A percentile compares a stretch with the other conserved stretches of the same genome.
Evolutionary conservation across 345 rosid species (phyloP).

Genomic region (Ricinus communis): DNA sequence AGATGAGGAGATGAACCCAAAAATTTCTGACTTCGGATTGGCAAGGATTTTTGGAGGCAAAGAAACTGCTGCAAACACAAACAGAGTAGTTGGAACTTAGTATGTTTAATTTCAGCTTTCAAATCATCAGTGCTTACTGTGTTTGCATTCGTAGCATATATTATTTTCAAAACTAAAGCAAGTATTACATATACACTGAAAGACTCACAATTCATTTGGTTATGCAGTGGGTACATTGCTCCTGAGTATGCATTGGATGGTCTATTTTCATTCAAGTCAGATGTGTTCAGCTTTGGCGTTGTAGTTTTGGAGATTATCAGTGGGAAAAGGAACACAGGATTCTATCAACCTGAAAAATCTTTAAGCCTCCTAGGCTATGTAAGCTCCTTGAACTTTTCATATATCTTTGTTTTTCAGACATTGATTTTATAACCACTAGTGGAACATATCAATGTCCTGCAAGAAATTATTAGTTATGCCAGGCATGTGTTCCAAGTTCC

Average conservation of each 20-base stretch:
- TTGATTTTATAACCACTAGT: too few relatives aligned
- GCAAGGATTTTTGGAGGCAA: slow-evolving; percentile 26
- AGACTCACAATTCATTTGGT: too few relatives aligned
- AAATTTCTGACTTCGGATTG: slow-evolving; percentile 32
- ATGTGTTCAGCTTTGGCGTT: slow-evolving; percentile 28
- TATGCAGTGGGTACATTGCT: slow-evolving; percentile 26
- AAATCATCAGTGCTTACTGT: not conserved
- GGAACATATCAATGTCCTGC: too few relatives aligned
- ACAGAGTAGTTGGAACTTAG: slow-evolving; percentile 30
- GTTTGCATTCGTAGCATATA: too few relatives aligned
- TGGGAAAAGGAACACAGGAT: slow-evolving; percentile 28
- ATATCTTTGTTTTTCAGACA: too few relatives aligned
- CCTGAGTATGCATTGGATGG: slow-evolving; percentile 32
- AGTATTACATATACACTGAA: too few relatives aligned
- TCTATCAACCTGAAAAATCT: slow-evolving; percentile 12
- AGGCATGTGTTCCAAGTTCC: too few relatives aligned
- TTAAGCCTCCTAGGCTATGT: slow-evolving; percentile 25
- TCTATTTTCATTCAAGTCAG: slow-evolving; percentile 26
- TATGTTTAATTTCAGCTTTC: not conserved
- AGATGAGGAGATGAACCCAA: slow-evolving; percentile 27
- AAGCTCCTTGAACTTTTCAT: not conserved
- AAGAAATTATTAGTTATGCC: too few relatives aligned
- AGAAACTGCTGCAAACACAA: slow-evolving; percentile 25
- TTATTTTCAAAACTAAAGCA: too few relatives aligned
- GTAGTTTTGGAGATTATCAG: slow-evolving; percentile 25